Percentiles rank a stretch among this genome's conserved stretches.
Conservation (phyloP, 495 filamentous ascomycete species). For the Hypoxylon fuscum region DNA sequence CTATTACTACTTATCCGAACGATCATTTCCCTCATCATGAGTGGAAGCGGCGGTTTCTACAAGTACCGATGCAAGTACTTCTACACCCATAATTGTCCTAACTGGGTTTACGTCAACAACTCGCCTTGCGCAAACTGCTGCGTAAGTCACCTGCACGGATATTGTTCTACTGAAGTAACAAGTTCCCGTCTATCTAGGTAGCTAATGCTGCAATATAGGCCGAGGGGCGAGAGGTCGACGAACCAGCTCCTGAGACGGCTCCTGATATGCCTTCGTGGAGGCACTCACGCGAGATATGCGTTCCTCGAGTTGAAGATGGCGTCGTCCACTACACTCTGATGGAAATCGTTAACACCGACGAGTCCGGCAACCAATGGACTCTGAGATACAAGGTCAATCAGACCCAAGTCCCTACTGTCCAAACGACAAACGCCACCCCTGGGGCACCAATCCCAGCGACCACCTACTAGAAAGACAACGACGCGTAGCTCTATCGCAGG, state of each 20-base stretch:
- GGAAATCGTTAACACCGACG: constrained; percentile 50
- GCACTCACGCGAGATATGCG: constrained; percentile 47
- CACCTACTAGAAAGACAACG: constrained; percentile 19
- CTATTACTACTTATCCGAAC: constrained; percentile 5
- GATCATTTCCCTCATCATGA: constrained; percentile 52
- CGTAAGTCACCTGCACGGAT: constrained; percentile 50
- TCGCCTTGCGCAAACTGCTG: constrained; percentile 65
- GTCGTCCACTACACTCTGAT: constrained; percentile 55
- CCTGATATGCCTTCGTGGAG: constrained; percentile 35
- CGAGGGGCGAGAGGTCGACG: constrained; percentile 58
- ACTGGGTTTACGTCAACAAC: constrained; percentile 70
- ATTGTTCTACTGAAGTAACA: no score
- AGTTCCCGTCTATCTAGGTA: not conserved
- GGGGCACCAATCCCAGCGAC: constrained; percentile 37
- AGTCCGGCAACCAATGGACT: constrained; percentile 45
- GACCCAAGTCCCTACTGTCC: constrained; percentile 38
- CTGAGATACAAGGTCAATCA: constrained; percentile 42
- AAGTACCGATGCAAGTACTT: constrained; percentile 71
- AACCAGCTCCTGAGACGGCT: constrained; percentile 33
- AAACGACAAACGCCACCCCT: constrained; percentile 51
- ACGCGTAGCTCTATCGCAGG: constrained; percentile 1
- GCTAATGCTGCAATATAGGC: constrained; percentile 44
- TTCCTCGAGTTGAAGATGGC: constrained; percentile 56
- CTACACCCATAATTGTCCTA: constrained; percentile 63
- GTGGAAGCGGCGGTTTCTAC: constrained; percentile 66